phyloP scores from a whole-genome alignment of 805 yeast genomes.

The Cyberlindnera americana region DNA sequence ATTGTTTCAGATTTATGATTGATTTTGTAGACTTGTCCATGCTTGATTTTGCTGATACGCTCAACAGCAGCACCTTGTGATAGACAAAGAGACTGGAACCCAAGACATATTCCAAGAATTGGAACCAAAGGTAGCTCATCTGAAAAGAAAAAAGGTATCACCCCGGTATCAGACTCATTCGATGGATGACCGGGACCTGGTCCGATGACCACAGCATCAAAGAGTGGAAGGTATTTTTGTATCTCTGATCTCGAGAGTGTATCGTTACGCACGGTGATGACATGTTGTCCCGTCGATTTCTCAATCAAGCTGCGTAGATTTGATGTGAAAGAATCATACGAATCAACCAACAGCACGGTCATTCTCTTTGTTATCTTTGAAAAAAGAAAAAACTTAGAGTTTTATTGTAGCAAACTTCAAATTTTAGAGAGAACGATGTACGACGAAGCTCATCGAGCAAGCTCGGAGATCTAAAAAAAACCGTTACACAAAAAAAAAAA shows the following conservation, averaged over 20 bases:
- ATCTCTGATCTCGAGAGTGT: constrained; percentile 36
- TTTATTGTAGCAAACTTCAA: no score
- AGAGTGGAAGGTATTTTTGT: constrained; percentile 40
- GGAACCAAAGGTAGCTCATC: constrained; percentile 42
- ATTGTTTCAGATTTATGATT: constrained; percentile 32
- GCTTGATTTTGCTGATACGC: constrained; percentile 59
- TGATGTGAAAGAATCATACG: constrained; percentile 92
- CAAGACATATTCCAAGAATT: constrained; percentile 87
- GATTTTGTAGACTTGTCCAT: constrained; percentile 72
- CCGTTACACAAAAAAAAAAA: constrained; percentile 2
- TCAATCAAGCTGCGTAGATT: constrained; percentile 66
- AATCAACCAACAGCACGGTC: constrained; percentile 74
- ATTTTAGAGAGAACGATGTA: no score
- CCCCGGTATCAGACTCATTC: constrained; percentile 61
- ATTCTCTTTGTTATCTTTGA: constrained; percentile 21
- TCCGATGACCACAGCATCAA: constrained; percentile 81
- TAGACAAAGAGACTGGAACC: constrained; percentile 79
- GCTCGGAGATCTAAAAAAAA: no score
- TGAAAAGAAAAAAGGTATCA: constrained; percentile 56
- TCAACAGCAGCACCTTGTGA: constrained; percentile 54
- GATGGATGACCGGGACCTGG: constrained; percentile 97
- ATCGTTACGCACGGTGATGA: constrained; percentile 36
- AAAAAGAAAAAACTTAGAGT: no score
- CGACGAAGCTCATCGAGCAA: no score
- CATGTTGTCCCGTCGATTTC: constrained; percentile 40